These are phyloP conservation scores for Mycena belliarum DNA, from an alignment of 768 basidiomycete species.

Conservation along the genomic window DNA sequence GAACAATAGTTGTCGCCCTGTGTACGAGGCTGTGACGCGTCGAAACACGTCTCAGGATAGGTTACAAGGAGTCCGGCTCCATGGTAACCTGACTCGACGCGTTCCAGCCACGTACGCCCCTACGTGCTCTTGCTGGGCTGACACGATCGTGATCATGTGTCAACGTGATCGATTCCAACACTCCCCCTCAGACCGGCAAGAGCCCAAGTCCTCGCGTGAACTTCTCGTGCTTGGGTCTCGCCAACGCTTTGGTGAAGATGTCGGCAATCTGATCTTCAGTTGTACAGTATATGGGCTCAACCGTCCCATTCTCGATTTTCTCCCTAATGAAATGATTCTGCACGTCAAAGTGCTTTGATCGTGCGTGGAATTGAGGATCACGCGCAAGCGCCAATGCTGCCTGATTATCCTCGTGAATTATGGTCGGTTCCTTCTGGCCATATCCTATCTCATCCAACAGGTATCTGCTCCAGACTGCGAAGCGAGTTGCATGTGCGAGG, in stretches of 20 bases:
- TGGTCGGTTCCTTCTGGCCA: background rate
- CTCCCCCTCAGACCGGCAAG: slow-evolving; percentile 24
- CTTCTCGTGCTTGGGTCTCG: slow-evolving; percentile 12
- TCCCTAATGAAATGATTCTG: slow-evolving; percentile 35
- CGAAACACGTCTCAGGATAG: background rate
- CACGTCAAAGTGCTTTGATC: slow-evolving; percentile 37
- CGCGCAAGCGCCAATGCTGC: slow-evolving; percentile 23
- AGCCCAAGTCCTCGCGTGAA: slow-evolving; percentile 17
- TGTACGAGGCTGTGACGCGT: background rate
- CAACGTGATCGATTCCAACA: slow-evolving; percentile 16
- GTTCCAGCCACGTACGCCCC: background rate
- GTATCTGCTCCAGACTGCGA: slow-evolving; percentile 23
- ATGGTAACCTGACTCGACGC: background rate
- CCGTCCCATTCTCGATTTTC: slow-evolving; percentile 22
- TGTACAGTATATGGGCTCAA: slow-evolving; percentile 28
- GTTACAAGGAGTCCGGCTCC: background rate
- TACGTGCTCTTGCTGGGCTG: background rate
- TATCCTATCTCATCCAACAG: slow-evolving; percentile 11
- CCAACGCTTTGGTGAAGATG: slow-evolving; percentile 38
- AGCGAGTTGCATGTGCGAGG: slow-evolving; percentile 21
- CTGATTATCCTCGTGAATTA: slow-evolving; percentile 29
- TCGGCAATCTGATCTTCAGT: slow-evolving; percentile 36
- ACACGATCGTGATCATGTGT: background rate
- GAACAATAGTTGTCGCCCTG: too few relatives aligned
- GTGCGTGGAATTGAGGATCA: slow-evolving; percentile 29